Percentiles rank a stretch among this genome's conserved stretches.
Evolutionary conservation across 2,329 filamentous ascomycete genomes (phyloP).

Genomic region (Knufia fluminis): DNA sequence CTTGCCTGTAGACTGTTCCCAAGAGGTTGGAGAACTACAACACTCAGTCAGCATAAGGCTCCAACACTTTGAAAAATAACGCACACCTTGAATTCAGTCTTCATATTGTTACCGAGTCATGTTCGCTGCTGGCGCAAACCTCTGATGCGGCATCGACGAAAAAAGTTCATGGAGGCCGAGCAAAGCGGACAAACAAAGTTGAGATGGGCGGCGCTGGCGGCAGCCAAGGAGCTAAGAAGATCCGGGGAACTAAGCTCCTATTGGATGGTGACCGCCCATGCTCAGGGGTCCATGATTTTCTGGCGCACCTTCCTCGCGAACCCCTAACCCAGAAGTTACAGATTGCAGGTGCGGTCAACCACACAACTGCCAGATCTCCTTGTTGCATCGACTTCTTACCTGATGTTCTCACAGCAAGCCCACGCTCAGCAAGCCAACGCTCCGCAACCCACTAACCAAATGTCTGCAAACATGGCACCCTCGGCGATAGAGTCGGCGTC

Average conservation of each 20-base stretch:
- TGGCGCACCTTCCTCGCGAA: background rate
- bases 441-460: too few relatives aligned
- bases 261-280: background rate
- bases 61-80: background rate
- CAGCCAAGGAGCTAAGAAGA: background rate
- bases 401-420: too few relatives aligned
- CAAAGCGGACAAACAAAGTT: background rate
- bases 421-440: too few relatives aligned
- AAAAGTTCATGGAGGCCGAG: conserved; percentile 9
- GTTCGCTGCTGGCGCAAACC: conserved; percentile 3
- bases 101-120: conserved; percentile 54
- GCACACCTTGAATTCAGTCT: conserved; percentile 93
- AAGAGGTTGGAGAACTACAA: conserved; percentile 90
- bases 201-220: background rate
- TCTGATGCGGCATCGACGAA: background rate
- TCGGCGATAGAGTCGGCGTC: conserved; percentile 48
- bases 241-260: background rate
- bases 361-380: background rate
- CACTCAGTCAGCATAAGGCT: conserved; percentile 7
- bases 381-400: background rate
- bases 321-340: conserved; percentile 1
- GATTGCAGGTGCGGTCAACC: background rate
- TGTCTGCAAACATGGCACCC: conserved; percentile 36
- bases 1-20: conserved; percentile 95
- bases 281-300: conserved; percentile 7